Evolutionary conservation across 208 protist genomes (phyloP).

Genomic region (Acanthamoeba sp.): DNA sequence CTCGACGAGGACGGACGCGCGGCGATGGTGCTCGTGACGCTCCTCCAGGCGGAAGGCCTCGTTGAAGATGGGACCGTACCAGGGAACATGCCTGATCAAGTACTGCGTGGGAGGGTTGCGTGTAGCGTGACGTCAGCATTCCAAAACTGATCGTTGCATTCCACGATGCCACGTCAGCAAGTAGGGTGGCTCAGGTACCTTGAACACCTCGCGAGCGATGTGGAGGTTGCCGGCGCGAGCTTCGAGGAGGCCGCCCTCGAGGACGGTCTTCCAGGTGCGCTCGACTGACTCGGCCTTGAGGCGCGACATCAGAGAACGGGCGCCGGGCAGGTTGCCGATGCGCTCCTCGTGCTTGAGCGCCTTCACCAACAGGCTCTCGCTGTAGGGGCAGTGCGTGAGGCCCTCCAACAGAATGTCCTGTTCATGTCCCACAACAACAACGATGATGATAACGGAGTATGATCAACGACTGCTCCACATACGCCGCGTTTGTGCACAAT

Average conservation of each 20-base stretch:
- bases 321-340: slow-evolving; percentile 81
- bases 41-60: slow-evolving; percentile 91
- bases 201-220: slow-evolving; percentile 87
- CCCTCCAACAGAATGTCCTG: slow-evolving; percentile 84
- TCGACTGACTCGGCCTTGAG: slow-evolving; percentile 78
- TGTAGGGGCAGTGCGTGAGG: slow-evolving; percentile 86
- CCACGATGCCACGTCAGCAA: background rate
- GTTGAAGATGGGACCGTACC: slow-evolving; percentile 90
- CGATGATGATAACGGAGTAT: background rate
- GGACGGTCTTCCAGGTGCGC: slow-evolving; percentile 89
- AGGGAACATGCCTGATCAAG: slow-evolving; percentile 88
- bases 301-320: background rate
- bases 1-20: slow-evolving; percentile 87
- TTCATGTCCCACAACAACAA: background rate
- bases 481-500: too few species aligned
- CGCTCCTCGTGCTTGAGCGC: slow-evolving; percentile 89
- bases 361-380: slow-evolving; percentile 89
- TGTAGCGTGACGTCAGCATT: background rate
- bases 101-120: slow-evolving; percentile 73
- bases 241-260: slow-evolving; percentile 92
- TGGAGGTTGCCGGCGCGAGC: slow-evolving; percentile 87
- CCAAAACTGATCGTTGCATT: too few species aligned
- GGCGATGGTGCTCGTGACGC: slow-evolving; percentile 83
- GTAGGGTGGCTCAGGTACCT: slow-evolving; percentile 48
- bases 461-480: background rate